These are phyloP conservation scores for Boletus coccyginus DNA, from an alignment of 768 basidiomycete genomes.

Conservation along the genomic window DNA sequence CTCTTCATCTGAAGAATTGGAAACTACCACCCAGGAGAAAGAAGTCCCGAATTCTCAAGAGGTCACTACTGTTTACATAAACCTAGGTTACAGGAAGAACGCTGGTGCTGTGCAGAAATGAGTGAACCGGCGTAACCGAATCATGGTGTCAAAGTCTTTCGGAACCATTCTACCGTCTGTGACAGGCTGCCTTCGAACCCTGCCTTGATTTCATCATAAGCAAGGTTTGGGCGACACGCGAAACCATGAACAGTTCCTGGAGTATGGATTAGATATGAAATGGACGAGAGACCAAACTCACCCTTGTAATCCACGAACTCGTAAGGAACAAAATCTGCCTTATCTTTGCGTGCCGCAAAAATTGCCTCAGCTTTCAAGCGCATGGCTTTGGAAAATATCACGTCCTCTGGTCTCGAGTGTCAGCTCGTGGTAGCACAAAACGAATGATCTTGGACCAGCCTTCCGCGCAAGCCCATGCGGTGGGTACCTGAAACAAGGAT, in stretches of 20 bases:
- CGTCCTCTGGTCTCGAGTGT: constrained; percentile 31
- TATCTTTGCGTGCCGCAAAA: constrained; percentile 30
- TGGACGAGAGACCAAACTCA: constrained; percentile 2
- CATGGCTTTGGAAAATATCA: constrained; percentile 21
- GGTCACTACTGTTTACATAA: background rate
- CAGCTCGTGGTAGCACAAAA: background rate
- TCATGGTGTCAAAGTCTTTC: constrained; percentile 31
- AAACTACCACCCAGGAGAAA: too few species aligned
- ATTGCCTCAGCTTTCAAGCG: constrained; percentile 30
- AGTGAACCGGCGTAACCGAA: background rate
- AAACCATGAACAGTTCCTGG: constrained; percentile 49
- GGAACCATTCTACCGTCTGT: constrained; percentile 42
- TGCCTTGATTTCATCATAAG: constrained; percentile 39
- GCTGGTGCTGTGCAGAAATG: background rate
- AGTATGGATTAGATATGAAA: constrained; percentile 1
- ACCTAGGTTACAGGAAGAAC: background rate
- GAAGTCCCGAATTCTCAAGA: background rate
- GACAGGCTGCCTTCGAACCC: constrained; percentile 44
- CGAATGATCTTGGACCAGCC: constrained; percentile 15
- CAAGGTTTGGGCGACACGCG: constrained; percentile 44
- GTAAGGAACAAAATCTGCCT: constrained; percentile 29
- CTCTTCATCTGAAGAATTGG: too few species aligned
- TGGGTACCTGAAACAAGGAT: constrained; percentile 17
- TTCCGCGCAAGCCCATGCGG: constrained; percentile 39
- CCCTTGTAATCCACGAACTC: constrained; percentile 39